phyloP scores from a whole-genome alignment of 208 protist genomes.

The Novymonas esmeraldas region DNA sequence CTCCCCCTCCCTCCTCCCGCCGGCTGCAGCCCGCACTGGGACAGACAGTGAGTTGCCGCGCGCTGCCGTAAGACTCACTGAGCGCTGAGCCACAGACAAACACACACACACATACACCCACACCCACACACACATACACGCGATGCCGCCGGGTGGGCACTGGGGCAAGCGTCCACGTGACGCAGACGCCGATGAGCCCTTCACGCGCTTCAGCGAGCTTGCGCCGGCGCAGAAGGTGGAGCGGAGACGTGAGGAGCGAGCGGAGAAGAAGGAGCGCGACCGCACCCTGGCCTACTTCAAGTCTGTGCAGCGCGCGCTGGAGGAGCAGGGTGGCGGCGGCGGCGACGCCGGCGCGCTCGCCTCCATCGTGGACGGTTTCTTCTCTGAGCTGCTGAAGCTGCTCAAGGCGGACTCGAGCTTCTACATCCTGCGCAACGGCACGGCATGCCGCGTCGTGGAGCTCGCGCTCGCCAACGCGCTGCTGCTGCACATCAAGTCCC shows the following conservation, averaged over 20 bases:
- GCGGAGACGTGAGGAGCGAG: constrained; percentile 72
- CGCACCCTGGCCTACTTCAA: constrained; percentile 87
- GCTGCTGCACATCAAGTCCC: constrained; percentile 85
- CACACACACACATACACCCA: constrained; percentile 1
- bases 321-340: constrained; percentile 56
- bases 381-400: constrained; percentile 86
- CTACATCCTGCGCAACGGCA: constrained; percentile 78
- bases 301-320: constrained; percentile 74
- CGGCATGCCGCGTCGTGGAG: constrained; percentile 88
- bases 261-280: constrained; percentile 88
- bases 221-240: constrained; percentile 64
- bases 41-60: no score
- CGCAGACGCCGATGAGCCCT: constrained; percentile 28
- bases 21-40: no score
- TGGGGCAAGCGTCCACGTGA: constrained; percentile 63
- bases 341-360: constrained; percentile 58
- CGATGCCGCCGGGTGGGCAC: constrained; percentile 29
- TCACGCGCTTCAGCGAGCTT: constrained; percentile 82
- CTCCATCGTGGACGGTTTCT: constrained; percentile 87
- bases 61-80: no score
- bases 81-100: background rate
- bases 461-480: constrained; percentile 65
- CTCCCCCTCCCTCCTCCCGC: background rate
- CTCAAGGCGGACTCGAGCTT: constrained; percentile 73
- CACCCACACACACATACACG: background rate